Evolutionary conservation across 2,329 filamentous ascomycete species (phyloP).

Genomic region (Simplicillium sp.): DNA sequence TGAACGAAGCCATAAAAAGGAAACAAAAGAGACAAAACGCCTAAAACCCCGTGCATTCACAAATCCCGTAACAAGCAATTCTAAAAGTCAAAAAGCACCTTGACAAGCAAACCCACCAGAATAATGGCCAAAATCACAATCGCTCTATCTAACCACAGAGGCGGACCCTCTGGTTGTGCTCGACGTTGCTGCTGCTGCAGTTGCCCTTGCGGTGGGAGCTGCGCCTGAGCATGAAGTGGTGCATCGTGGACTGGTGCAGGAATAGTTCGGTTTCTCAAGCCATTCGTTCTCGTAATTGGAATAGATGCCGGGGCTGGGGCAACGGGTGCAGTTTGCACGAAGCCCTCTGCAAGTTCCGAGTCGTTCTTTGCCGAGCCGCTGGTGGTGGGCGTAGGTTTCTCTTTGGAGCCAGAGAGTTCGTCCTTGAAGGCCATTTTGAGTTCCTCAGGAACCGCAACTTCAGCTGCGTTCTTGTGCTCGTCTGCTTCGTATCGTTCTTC

Average conservation of each 20-base stretch:
- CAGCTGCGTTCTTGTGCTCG: conserved; percentile 20
- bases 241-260: too few species aligned
- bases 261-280: too few species aligned
- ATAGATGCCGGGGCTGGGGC: conserved; percentile 4
- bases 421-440: conserved; percentile 63
- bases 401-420: conserved; percentile 35
- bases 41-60: conserved; percentile 7
- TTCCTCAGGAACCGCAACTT: conserved; percentile 43
- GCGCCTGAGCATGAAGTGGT: conserved; percentile 6
- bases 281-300: too few species aligned
- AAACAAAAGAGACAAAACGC: not conserved
- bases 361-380: conserved; percentile 10
- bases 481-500: conserved; percentile 38
- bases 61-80: conserved; percentile 1
- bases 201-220: conserved; percentile 7
- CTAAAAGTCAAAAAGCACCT: conserved; percentile 31
- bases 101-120: conserved; percentile 60
- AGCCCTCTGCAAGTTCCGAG: conserved; percentile 44
- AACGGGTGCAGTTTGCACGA: conserved; percentile 38
- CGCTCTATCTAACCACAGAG: conserved; percentile 70
- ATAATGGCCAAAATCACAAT: conserved; percentile 66
- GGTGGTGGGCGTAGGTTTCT: not conserved
- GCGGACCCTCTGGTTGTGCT: conserved; percentile 37
- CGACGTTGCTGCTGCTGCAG: conserved; percentile 5
- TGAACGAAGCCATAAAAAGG: too few species aligned